Conservation (phyloP, 1,139 yeast genomes). For the Kodamaea ohmeri region DNA sequence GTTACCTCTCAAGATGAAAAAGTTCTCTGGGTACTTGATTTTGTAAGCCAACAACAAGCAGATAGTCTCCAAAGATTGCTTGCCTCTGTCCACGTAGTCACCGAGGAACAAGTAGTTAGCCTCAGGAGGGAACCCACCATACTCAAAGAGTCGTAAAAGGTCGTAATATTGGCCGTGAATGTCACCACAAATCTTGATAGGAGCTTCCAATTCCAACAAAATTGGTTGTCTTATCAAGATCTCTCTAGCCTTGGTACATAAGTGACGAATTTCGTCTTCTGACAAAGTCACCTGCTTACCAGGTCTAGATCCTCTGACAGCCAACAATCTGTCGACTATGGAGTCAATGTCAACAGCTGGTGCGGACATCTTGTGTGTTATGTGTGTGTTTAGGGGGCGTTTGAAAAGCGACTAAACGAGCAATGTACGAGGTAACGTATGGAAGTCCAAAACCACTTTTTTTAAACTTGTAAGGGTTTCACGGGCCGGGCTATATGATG, state of each 20-base stretch:
- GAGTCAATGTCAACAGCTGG: conserved; percentile 83
- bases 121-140: conserved; percentile 99
- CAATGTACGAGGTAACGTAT: conserved; percentile 3
- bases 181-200: conserved; percentile 93
- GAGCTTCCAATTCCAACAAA: conserved; percentile 91
- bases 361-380: conserved; percentile 10
- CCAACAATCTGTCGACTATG: conserved; percentile 92
- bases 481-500: background rate
- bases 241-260: conserved; percentile 97
- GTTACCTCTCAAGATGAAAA: conserved; percentile 91
- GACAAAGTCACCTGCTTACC: conserved; percentile 94
- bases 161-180: conserved; percentile 98
- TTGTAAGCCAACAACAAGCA: conserved; percentile 90
- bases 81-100: conserved; percentile 97
- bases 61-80: conserved; percentile 92
- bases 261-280: conserved; percentile 91
- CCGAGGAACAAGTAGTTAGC: conserved; percentile 94
- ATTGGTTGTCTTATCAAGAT: conserved; percentile 97
- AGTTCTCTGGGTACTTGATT: conserved; percentile 96
- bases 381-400: conserved; percentile 7
- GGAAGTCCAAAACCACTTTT: conserved; percentile 1
- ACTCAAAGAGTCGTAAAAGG: conserved; percentile 88
- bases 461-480: background rate
- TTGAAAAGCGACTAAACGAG: conserved; percentile 3
- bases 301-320: conserved; percentile 97